A percentile compares a stretch with the other conserved stretches of the same genome.
These are phyloP conservation scores for Seiridium unicorne DNA, from an alignment of 2,329 filamentous ascomycete species.

Conservation along the genomic window DNA sequence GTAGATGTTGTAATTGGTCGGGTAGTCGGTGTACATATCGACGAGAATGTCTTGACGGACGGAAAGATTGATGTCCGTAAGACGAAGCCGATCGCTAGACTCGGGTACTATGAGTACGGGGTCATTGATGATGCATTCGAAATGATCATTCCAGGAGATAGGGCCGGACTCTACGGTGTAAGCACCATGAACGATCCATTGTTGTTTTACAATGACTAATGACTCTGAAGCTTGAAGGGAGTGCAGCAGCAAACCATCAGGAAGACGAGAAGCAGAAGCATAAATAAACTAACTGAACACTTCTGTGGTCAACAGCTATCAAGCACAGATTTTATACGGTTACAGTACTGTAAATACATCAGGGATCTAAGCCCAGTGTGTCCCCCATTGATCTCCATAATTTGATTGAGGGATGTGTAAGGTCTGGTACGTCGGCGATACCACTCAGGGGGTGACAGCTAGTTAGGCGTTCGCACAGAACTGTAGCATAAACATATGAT, in stretches of 20 bases:
- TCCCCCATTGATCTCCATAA: no score
- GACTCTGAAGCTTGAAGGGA: neutral
- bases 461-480: no score
- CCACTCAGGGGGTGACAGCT: no score
- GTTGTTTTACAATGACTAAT: neutral
- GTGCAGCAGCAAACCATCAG: neutral
- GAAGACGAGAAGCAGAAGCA: neutral
- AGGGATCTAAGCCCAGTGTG: no score
- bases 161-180: conserved; percentile 13
- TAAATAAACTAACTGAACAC: neutral
- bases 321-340: neutral
- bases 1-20: conserved; percentile 57
- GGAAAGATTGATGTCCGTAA: conserved; percentile 55
- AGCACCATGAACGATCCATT: neutral
- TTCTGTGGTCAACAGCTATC: neutral
- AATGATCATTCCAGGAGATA: conserved; percentile 48
- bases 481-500: neutral
- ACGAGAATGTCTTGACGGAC: conserved; percentile 51
- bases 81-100: conserved; percentile 58
- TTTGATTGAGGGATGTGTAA: no score
- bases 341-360: no score
- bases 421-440: no score
- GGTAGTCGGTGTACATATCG: conserved; percentile 57
- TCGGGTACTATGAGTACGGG: conserved; percentile 59
- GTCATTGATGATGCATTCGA: conserved; percentile 57